These are phyloP conservation scores for Paramecium octaurelia DNA, from an alignment of 73 alveolate species.

Conservation along the genomic window DNA sequence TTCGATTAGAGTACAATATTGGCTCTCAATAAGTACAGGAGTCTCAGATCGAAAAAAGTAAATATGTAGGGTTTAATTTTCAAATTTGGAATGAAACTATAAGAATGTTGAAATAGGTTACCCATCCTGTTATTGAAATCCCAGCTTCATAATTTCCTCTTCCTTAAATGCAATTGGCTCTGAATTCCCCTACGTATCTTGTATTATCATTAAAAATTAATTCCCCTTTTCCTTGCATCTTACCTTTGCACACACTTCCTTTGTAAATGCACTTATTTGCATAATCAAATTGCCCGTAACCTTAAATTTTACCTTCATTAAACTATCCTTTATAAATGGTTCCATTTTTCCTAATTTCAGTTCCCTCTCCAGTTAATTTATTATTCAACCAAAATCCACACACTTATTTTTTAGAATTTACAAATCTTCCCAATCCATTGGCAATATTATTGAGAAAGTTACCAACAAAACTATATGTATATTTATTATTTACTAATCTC, in stretches of 20 bases:
- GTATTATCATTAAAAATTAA: neutral
- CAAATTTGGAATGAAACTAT: conserved; percentile 40
- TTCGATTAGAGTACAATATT: neutral
- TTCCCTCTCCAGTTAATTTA: conserved; percentile 21
- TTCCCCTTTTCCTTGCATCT: conserved; percentile 43
- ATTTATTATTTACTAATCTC: conserved; percentile 15
- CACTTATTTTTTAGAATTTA: neutral
- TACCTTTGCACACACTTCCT: neutral
- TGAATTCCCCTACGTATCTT: neutral
- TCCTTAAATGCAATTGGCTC: neutral
- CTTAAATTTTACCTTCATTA: conserved; percentile 31
- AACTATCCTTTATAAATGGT: neutral
- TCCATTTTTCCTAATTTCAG: neutral
- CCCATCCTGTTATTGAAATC: neutral
- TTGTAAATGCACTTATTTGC: neutral
- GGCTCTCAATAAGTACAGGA: neutral
- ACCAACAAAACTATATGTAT: conserved; percentile 18
- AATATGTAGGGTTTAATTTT: neutral
- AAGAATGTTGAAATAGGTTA: neutral
- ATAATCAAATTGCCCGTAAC: neutral
- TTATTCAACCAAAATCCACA: conserved; percentile 17
- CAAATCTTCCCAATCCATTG: conserved; percentile 32
- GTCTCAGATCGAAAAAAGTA: neutral
- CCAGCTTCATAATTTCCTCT: neutral
- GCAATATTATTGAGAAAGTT: neutral